Conservation (phyloP, 2,329 filamentous ascomycete species). For the Fusarium sp. region DNA sequence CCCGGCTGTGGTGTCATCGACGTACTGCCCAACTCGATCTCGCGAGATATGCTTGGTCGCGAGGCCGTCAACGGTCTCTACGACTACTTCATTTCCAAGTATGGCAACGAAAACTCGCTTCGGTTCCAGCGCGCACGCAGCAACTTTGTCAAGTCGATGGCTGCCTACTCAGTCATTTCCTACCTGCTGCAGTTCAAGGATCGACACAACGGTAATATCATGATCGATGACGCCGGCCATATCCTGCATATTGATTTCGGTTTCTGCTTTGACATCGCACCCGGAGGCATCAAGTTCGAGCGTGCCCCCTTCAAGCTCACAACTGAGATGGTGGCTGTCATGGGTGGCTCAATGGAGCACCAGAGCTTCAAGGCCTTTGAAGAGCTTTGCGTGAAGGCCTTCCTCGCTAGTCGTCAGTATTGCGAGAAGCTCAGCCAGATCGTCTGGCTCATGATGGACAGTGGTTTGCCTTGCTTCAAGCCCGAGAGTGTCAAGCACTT, state of each 20-base stretch:
- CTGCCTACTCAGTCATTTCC: conserved; percentile 96
- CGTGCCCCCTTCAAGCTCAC: conserved; percentile 98
- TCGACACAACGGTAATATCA: conserved; percentile 99
- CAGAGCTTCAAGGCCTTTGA: conserved; percentile 97
- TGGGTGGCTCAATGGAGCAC: conserved; percentile 87
- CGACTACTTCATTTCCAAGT: conserved; percentile 98
- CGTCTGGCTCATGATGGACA: conserved; percentile 95
- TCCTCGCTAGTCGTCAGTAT: conserved; percentile 87
- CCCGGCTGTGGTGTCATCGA: conserved; percentile 98
- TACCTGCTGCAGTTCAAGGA: conserved; percentile 99
- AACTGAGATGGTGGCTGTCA: conserved; percentile 97
- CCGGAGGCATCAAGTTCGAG: conserved; percentile 97
- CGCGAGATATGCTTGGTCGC: conserved; percentile 96
- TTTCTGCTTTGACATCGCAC: conserved; percentile 99
- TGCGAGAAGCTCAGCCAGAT: conserved; percentile 90
- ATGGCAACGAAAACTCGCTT: conserved; percentile 94
- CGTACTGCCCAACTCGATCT: conserved; percentile 96
- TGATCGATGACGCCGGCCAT: conserved; percentile 97
- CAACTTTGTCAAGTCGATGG: conserved; percentile 99
- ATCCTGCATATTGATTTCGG: conserved; percentile 99
- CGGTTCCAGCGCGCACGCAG: conserved; percentile 93
- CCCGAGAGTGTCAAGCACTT: conserved; percentile 95
- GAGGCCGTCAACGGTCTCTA: conserved; percentile 98
- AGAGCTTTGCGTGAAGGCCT: conserved; percentile 94
- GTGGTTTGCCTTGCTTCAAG: conserved; percentile 96